Base-by-base conservation (phyloP, 78 protist genomes). In the Mantamonas sphyraenae region DNA sequence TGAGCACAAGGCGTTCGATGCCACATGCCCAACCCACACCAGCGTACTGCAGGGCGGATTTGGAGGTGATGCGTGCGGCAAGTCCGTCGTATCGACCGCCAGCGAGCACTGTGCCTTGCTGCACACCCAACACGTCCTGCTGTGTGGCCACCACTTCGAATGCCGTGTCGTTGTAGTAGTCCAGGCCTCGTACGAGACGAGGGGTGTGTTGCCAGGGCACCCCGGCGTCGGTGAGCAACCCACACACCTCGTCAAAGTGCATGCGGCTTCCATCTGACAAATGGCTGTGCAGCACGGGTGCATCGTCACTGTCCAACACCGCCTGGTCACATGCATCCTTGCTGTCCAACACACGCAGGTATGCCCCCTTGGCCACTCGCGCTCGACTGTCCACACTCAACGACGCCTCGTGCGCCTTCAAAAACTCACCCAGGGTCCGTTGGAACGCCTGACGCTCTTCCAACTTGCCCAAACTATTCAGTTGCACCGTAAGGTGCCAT, bases 141-240 rank as follows among this genome's bases (percentile, higher is more conserved):
- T 59, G n/a, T n/a, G n/a, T 7, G 20, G 38, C 71, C 31, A 55
- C 47, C 45, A 83, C 19, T 39, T 83, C 89, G 74, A 83, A 83
- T 34, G 77, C 81, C 22, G 81, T 77, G 66, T 77, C 81, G 35
- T 38, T 68, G 74, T 83, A 83, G 65, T 83, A 83, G 71, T 83
- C 89, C 38, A 83, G 69, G 20, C 89, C 89, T 12, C 84, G 64
- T 19, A 77, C 89, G 24, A 77, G 56, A 5, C 47, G 37, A 26
- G 50, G 28, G 57, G 73, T 68, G n/a, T 67, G 24, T 31, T 38
- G 40, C 42, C 68, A 77, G 26, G 43, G 9, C 0, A 83, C 59
- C 22, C 65, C 57, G 4, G 60, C 24, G 14, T 30, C 55, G 39
- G 42, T 66, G n/a, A 83, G 45, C 3, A 61, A 40, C 33, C 26